Conservation (phyloP, 1,284 basidiomycete species). For the Boletellus deceptivus region DNA sequence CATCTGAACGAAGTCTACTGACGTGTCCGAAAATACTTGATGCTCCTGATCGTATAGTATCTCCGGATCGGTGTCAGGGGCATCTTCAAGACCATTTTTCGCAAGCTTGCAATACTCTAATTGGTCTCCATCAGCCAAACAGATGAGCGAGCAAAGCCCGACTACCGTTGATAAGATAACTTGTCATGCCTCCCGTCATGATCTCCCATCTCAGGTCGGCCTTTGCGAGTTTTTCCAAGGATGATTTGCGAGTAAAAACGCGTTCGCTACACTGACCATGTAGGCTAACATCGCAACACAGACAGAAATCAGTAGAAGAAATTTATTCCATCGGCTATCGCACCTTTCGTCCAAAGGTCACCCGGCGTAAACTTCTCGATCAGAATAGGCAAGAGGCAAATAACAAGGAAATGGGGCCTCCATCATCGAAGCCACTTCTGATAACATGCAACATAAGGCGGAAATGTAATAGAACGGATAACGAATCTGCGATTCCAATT, state of each 20-base stretch:
- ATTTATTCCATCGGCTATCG: not conserved
- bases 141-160: not conserved
- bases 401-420: constrained; percentile 20
- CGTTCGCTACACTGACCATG: constrained; percentile 15
- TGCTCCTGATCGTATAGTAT: constrained; percentile 12
- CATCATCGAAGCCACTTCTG: constrained; percentile 12
- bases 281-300: no score
- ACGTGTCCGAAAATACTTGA: constrained; percentile 14
- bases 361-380: not conserved
- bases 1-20: constrained; percentile 24
- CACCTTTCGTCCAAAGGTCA: constrained; percentile 24
- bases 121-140: not conserved
- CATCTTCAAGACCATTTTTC: constrained; percentile 26
- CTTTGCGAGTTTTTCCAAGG: constrained; percentile 25
- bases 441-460: constrained; percentile 19
- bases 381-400: constrained; percentile 20
- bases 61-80: constrained; percentile 23
- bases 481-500: constrained; percentile 3
- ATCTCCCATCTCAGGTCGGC: constrained; percentile 32
- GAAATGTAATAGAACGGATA: constrained; percentile 27
- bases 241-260: constrained; percentile 27
- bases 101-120: constrained; percentile 37
- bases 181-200: constrained; percentile 32
- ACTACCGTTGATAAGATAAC: constrained; percentile 32
- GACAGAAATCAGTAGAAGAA: no score